Conservation (phyloP, 495 filamentous ascomycete species). For the Lentithecium fluviatile region DNA sequence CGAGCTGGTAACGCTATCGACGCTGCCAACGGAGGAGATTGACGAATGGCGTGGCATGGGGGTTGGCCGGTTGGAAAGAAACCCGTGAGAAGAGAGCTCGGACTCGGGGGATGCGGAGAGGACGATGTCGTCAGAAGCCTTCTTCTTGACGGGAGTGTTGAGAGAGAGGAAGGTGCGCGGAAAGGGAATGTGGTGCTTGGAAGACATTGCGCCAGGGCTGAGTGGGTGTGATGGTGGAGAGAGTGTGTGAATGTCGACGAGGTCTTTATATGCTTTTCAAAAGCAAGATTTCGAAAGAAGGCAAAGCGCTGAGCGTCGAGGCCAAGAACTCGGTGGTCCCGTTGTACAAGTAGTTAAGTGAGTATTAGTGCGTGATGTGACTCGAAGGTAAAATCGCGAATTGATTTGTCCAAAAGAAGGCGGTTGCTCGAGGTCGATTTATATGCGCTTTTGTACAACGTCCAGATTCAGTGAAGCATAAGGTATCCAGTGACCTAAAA, state of each 20-base stretch:
- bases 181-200: slow-evolving; percentile 31
- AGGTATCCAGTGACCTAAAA: not conserved
- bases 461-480: slow-evolving; percentile 1
- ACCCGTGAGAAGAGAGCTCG: slow-evolving; percentile 16
- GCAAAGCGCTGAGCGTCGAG: slow-evolving; percentile 9
- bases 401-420: not conserved
- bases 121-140: not conserved
- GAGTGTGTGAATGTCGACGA: not conserved
- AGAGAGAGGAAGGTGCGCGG: slow-evolving; percentile 29
- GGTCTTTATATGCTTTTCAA: not conserved
- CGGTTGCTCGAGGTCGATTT: not conserved
- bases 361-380: slow-evolving; percentile 12
- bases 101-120: too few relatives aligned
- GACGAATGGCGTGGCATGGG: slow-evolving; percentile 1
- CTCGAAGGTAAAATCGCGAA: slow-evolving; percentile 5
- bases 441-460: not conserved
- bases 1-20: slow-evolving; percentile 7
- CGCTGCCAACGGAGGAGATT: slow-evolving; percentile 14
- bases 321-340: slow-evolving; percentile 17
- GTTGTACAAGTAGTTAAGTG: slow-evolving; percentile 19
- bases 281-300: not conserved
- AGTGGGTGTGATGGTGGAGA: not conserved
- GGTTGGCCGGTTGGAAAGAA: slow-evolving; percentile 27
- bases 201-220: slow-evolving; percentile 16
- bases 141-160: slow-evolving; percentile 13